Base-by-base conservation (phyloP, 305 asterid species). In the Lippia alba region DNA sequence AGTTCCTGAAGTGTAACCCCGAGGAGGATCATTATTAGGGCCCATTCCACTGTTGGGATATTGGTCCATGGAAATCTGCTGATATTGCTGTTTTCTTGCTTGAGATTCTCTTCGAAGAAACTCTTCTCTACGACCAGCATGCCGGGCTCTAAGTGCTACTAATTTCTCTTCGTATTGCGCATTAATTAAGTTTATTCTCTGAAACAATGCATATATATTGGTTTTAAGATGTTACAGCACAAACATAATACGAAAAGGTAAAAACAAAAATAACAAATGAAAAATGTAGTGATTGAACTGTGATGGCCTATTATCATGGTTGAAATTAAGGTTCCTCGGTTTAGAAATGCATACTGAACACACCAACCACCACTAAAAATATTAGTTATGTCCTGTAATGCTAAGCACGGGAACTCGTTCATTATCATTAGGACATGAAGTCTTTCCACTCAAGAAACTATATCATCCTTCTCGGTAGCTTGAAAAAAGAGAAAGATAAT, bases 121-220 rank as follows among this genome's bases (percentile, higher is more conserved):
- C 75, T 92, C 99, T 18, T 88, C 97, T 78, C 94, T 86, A 61
- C 81, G 49, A 44, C 49, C 10, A 14, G 49, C 49, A 44, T 44
- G 49, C 12, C 49, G 49, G 49, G 49, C 49, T 44, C 99, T 86
- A 58, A 94, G 94, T 33, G 92, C 89, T 32, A 74, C 77, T 59
- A 92, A 82, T 74, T 87, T 97, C 83, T 88, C 98, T 51, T 92
- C 94, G 56, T 90, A 88, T 73, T 87, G 88, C 15, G 76, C 72
- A 24, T 90, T 88, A 83, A 94, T 92, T 57, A 83, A 68, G 62
- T 86, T 88, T 82, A 94, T 80, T 79, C 82, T 87, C 98, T 90
- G 87, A 69, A 74, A 78, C 50, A 63, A 11, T 51, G 20, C 41
- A 66, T 56, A 64, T 18, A 34, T 12, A 18, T 5, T 2, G 10